Evolutionary conservation across 768 basidiomycete species (phyloP), one percentile per base, ranked within the genome.

Genomic region (Mycena rosella): DNA sequence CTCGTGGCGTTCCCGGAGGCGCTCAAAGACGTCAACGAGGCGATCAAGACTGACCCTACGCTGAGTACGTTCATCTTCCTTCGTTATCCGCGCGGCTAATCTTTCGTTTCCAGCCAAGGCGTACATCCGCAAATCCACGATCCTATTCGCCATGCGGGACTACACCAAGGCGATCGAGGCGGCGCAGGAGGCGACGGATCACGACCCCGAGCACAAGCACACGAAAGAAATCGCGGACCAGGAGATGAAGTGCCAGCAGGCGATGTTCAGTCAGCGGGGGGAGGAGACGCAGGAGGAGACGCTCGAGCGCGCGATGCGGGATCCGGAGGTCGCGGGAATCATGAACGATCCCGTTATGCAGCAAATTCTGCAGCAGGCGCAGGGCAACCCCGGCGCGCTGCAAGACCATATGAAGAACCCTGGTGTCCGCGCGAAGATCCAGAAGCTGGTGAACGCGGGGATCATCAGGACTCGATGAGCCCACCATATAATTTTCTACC

Each of bases 351-450:
- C 96, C 11, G 83, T 97, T 70, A 97, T 98, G 94, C 94, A 98
- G 80, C 89, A 89, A 64, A 98, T 99, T 71, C 78, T 99, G 74
- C 93, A 96, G 77, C 96, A 99, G 81, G 95, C 96, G 9, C 97
- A 99, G 81, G 74, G 81, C 55, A 90, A 98, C 79, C 97, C 98
- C 8, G 84, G 87, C 49, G 94, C 96, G 26, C 83, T 99, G 65
- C 92, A 94, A 78, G 95, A 98, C 73, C 97, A 99, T 81, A 92
- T 99, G 92, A 95, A 96, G 88, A 98, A 96, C 75, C 91, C 95
- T 10, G 78, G 84, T 36, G 90, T 96, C 34, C 87, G 87, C 45
- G 78, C 84, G 62, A 97, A 96, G 85, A 94, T 98, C 69, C 86
- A 89, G 83, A 96, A 96, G 81, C 85, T 98, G 53, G 84, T 97